Evolutionary conservation across 345 rosid genomes (phyloP), one percentile per base, ranked within the genome.

Genomic region (Eutrema japonicum): DNA sequence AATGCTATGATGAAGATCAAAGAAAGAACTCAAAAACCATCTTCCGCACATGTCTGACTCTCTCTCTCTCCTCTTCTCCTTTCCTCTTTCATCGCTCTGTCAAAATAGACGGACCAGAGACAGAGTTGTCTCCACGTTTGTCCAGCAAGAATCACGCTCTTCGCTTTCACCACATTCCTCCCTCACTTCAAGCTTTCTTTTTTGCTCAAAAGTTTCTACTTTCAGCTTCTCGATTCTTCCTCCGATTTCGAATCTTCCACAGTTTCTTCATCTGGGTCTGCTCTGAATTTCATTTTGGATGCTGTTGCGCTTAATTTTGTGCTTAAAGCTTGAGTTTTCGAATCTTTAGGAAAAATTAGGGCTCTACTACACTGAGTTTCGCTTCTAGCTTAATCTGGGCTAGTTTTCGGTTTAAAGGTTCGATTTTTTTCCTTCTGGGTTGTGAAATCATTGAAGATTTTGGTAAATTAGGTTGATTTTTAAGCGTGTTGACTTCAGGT

Each of bases 71-170:
- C 27, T 53, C 35, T 32, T 4, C 7, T 66, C 11, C 2, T 10
- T 36, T 47, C 57, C n/a, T 27, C 53, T 41, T 14, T 66, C 7
- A 32, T 52, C 46, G 40, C 71, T 76, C 62, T 70, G 67, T 76
- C 72, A 52, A 68, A 74, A 50, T 66, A 49, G 26, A 60, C 61
- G 56, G 63, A 66, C 62, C 52, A 6, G 57, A 67, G 74, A 56
- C 69, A 69, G 78, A 85, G 91, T 87, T 77, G 94, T 82, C 83
- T 82, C 89, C 98, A 90, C 98, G 98, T 90, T 90, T 71, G 48
- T 70, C 71, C 79, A 63, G 74, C 91, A 77, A 71, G 66, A 68
- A 72, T 84, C 79, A 76, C 81, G 83, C 83, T 78, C 51, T 42
- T 26, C 45, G 5, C 42, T 73, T 65, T 66, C 58, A 26, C 71